These are phyloP conservation scores for Rhododendron molle DNA, from an alignment of 148 eudicot genomes.

Conservation along the genomic window DNA sequence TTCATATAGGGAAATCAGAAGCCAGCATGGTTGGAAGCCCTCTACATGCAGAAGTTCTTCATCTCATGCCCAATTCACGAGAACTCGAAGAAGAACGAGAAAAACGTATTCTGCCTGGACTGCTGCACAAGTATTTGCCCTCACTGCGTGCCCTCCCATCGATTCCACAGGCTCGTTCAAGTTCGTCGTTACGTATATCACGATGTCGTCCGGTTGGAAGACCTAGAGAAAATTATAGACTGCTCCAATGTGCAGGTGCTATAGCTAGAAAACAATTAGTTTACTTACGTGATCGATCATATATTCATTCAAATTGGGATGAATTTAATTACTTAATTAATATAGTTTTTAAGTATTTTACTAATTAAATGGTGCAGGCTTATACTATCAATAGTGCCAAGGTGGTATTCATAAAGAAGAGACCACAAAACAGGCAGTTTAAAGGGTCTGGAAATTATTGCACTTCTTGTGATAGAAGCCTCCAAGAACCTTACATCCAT, in stretches of 20 bases:
- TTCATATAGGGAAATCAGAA: constrained; percentile 54
- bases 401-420: constrained; percentile 90
- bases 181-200: constrained; percentile 91
- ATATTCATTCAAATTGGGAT: background rate
- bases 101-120: constrained; percentile 84
- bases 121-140: constrained; percentile 92
- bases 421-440: constrained; percentile 94
- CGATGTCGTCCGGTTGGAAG: constrained; percentile 86
- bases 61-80: constrained; percentile 68
- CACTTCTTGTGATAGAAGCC: constrained; percentile 94
- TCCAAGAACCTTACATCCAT: constrained; percentile 90
- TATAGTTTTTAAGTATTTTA: too few relatives aligned
- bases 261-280: too few relatives aligned
- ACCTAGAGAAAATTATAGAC: constrained; percentile 82
- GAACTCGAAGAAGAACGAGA: constrained; percentile 86
- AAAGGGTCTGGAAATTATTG: constrained; percentile 93
- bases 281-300: background rate
- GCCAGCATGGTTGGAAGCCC: constrained; percentile 95
- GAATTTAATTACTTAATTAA: background rate
- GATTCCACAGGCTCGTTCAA: constrained; percentile 80
- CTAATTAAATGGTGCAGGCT: constrained; percentile 35
- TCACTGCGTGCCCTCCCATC: constrained; percentile 76
- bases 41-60: constrained; percentile 73
- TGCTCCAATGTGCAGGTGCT: constrained; percentile 88
- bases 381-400: constrained; percentile 90